A percentile compares a stretch with the other conserved stretches of the same genome.
These are phyloP conservation scores for Sporobolomyces pararoseus DNA, from an alignment of 768 basidiomycete species.

Conservation along the genomic window DNA sequence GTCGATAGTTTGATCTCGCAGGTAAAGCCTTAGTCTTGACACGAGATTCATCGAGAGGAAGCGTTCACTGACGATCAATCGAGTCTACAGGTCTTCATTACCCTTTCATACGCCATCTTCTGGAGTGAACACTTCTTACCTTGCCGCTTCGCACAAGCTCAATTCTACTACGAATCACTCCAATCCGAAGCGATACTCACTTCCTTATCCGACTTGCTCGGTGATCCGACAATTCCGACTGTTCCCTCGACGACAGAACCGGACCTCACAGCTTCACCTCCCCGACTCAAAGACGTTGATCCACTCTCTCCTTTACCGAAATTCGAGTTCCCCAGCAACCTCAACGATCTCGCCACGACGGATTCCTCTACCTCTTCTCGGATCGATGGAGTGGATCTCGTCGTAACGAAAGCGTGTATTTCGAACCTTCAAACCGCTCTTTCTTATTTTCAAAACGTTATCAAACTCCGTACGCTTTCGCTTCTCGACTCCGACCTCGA, in stretches of 20 bases:
- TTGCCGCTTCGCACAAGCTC: background rate
- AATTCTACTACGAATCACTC: slow-evolving; percentile 26
- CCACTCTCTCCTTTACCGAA: background rate
- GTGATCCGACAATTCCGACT: slow-evolving; percentile 6
- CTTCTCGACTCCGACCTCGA: no score
- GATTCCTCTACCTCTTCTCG: background rate
- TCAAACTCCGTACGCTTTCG: background rate
- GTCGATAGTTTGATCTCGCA: slow-evolving; percentile 36
- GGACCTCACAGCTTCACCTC: background rate
- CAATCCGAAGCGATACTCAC: slow-evolving; percentile 12
- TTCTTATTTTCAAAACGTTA: slow-evolving; percentile 14
- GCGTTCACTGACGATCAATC: no score
- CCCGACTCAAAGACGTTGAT: background rate
- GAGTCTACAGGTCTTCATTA: slow-evolving; percentile 36
- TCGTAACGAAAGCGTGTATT: slow-evolving; percentile 32
- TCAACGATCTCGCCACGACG: background rate
- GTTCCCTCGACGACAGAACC: background rate
- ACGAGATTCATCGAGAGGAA: no score
- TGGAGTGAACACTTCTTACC: slow-evolving; percentile 39
- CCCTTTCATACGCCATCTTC: slow-evolving; percentile 33
- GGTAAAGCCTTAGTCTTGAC: background rate
- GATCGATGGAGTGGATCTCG: slow-evolving; percentile 6
- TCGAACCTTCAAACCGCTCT: slow-evolving; percentile 21
- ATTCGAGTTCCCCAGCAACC: slow-evolving; percentile 1
- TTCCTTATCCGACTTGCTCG: slow-evolving; percentile 35